Evolutionary conservation across 2,329 filamentous ascomycete species (phyloP), one percentile per base, ranked within the genome.

Genomic region (Alternaria panax): DNA sequence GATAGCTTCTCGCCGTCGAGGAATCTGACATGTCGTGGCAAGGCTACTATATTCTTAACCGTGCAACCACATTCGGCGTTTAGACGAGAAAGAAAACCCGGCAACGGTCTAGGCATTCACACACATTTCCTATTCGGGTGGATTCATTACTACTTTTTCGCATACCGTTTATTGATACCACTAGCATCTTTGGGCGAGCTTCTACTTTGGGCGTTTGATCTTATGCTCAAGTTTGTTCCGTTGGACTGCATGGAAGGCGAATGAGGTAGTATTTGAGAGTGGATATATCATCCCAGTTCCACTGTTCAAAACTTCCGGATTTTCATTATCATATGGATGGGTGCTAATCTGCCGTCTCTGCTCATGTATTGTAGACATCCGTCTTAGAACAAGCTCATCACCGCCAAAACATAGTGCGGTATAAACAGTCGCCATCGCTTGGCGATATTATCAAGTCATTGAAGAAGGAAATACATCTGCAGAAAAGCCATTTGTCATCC

Each of bases 121-220:
- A 7, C 18, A 12, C 8, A 5, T 36, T 34, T 18, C 25, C 14
- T 18, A 14, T 24, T 7, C 22, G 2, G 45, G 20, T 22, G 20
- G 14, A 25, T 5, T 5, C 12, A 36, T 18, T n/a, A 25, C 22
- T n/a, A 34, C 20, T 48, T 18, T 24, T 0, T 34, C 6, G 9
- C 7, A 18, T 48, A 38, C 14, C 12, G n/a, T 36, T 48, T 48
- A 7, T 48, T n/a, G 45, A 48, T 48, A 48, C 45, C 30, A 48
- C 45, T 24, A 48, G 45, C 45, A n/a, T 48, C n/a, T 18, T 36
- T 25, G 16, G 20, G 16, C 8, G 14, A 12, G 9, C 4, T 28
- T 32, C 34, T 24, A 4, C 24, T 22, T 32, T 22, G 1, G 30
- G 45, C 45, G 30, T 48, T 25, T 25, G 12, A 24, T 24, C 14